A percentile compares a stretch with the other conserved stretches of the same genome.
phyloP scores from a whole-genome alignment of 768 basidiomycete genomes.

The Lactarius pseudohatsudake region DNA sequence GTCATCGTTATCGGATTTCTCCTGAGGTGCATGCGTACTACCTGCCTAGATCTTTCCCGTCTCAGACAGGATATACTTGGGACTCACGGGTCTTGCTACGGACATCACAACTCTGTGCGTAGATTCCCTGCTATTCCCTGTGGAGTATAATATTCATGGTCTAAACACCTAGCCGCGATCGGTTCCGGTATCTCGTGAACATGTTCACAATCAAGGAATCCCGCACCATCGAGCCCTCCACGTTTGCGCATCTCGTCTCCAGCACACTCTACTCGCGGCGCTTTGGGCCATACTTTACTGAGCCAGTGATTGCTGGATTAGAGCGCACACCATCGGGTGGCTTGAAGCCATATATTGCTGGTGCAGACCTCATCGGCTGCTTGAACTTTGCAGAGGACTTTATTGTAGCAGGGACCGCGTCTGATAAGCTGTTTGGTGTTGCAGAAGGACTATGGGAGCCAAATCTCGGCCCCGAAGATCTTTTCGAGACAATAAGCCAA shows the following conservation, averaged over 20 bases:
- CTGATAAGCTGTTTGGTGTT: constrained; percentile 90
- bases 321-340: constrained; percentile 69
- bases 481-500: constrained; percentile 98
- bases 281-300: constrained; percentile 95
- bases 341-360: constrained; percentile 90
- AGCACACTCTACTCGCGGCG: constrained; percentile 94
- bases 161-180: constrained; percentile 62
- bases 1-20: background rate
- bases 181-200: constrained; percentile 91
- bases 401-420: constrained; percentile 92
- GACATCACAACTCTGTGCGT: constrained; percentile 90
- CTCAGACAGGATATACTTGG: constrained; percentile 88
- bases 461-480: constrained; percentile 90
- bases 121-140: no score
- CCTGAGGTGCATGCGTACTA: constrained; percentile 27
- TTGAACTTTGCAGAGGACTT: constrained; percentile 96
- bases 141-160: background rate
- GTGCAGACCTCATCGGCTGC: constrained; percentile 92
- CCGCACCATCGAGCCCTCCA: constrained; percentile 92
- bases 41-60: constrained; percentile 82
- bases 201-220: constrained; percentile 99
- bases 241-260: constrained; percentile 92
- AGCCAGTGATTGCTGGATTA: constrained; percentile 94
- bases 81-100: constrained; percentile 88
- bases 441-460: constrained; percentile 99